These are phyloP conservation scores for Paraphoma chrysanthemicola DNA, from an alignment of 2,329 filamentous ascomycete species.

Conservation along the genomic window DNA sequence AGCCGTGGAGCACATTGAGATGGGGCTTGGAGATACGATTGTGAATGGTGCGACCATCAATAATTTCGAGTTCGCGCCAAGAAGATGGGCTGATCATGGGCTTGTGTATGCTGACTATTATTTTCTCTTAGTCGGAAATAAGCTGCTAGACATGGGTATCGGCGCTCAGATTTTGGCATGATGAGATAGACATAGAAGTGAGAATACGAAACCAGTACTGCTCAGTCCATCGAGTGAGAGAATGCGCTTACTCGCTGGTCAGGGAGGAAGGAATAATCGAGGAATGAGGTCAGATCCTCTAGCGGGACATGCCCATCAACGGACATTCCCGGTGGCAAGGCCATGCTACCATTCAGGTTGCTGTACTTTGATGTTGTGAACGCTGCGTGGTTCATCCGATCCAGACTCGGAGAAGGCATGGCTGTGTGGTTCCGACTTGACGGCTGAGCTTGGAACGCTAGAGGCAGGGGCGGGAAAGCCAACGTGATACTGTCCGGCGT, in stretches of 20 bases:
- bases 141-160: conserved; percentile 39
- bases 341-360: not conserved
- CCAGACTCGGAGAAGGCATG: not conserved
- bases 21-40: conserved; percentile 49
- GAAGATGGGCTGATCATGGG: conserved; percentile 53
- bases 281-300: conserved; percentile 10
- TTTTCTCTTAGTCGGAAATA: conserved; percentile 52
- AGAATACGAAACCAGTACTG: not conserved
- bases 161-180: not conserved
- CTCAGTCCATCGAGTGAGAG: conserved; percentile 1
- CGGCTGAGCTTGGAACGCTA: conserved; percentile 33
- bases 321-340: not conserved
- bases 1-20: conserved; percentile 9
- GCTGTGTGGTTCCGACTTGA: not conserved
- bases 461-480: conserved; percentile 44
- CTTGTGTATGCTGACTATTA: conserved; percentile 57
- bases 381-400: not conserved
- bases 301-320: not conserved
- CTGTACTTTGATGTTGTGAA: not conserved
- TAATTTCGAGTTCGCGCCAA: conserved; percentile 50
- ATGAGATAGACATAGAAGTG: not conserved
- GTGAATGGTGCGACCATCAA: conserved; percentile 51
- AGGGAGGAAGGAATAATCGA: conserved; percentile 11
- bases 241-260: conserved; percentile 9
- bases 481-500: conserved; percentile 34